These are phyloP conservation scores for Penicillium cataractarum DNA, from an alignment of 495 filamentous ascomycete species.

Conservation along the genomic window DNA sequence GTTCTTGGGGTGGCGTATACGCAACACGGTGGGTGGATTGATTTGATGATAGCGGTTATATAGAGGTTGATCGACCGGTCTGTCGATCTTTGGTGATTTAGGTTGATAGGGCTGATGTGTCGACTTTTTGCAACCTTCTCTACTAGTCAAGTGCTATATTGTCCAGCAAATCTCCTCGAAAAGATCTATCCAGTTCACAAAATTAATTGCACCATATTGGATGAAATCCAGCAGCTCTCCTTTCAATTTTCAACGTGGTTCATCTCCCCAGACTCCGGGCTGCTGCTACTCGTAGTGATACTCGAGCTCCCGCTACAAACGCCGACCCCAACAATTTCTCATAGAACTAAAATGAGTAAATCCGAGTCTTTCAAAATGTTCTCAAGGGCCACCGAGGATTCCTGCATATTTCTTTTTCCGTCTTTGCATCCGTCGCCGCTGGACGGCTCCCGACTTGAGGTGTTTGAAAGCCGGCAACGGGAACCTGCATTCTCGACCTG, in stretches of 20 bases:
- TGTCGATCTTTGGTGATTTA: not conserved
- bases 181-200: no score
- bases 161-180: no score
- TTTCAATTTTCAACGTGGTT: not conserved
- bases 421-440: not conserved
- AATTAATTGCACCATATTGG: not conserved
- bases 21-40: not conserved
- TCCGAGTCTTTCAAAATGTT: not conserved
- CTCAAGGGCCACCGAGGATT: slow-evolving; percentile 1
- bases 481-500: slow-evolving; percentile 10
- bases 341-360: not conserved
- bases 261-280: not conserved
- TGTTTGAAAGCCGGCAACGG: slow-evolving; percentile 8
- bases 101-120: not conserved
- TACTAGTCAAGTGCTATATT: no score
- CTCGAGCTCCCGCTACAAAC: not conserved
- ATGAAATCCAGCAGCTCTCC: not conserved
- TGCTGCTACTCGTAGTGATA: not conserved
- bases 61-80: not conserved
- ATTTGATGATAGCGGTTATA: not conserved
- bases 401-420: slow-evolving; percentile 10
- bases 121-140: no score
- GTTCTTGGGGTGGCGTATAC: not conserved
- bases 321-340: not conserved
- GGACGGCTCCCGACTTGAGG: not conserved